These are phyloP conservation scores for Talaromyces adpressus DNA, from an alignment of 495 filamentous ascomycete species.

Conservation along the genomic window DNA sequence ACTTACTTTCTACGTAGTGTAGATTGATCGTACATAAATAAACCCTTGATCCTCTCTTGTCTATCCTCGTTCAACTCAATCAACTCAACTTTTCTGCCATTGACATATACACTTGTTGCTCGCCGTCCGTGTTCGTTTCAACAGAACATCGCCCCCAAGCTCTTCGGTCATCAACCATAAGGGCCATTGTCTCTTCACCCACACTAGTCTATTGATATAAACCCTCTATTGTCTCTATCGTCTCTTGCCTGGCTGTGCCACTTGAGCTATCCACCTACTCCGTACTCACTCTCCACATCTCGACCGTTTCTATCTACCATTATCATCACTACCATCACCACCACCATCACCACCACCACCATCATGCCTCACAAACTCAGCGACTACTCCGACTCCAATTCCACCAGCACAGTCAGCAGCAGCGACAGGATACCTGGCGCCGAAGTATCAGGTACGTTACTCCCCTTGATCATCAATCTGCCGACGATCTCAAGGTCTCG, in stretches of 20 bases:
- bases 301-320: background rate
- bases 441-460: conserved; percentile 33
- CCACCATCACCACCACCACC: conserved; percentile 23
- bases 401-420: conserved; percentile 35
- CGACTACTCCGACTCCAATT: conserved; percentile 38
- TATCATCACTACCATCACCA: conserved; percentile 1
- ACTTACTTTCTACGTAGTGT: conserved; percentile 1
- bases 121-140: conserved; percentile 1
- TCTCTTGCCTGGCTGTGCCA: conserved; percentile 3
- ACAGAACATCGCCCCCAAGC: background rate
- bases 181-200: background rate
- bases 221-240: background rate
- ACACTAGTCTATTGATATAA: no score
- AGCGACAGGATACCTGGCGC: conserved; percentile 26
- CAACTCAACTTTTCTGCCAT: background rate
- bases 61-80: background rate
- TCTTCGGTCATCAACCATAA: background rate
- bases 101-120: background rate
- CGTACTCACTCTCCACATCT: background rate
- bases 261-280: background rate
- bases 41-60: background rate
- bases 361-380: conserved; percentile 37
- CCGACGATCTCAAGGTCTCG: background rate
- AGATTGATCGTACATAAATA: background rate
- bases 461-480: background rate